Evolutionary conservation across 345 rosid species (phyloP).

Genomic region (Euphorbia lathyris): DNA sequence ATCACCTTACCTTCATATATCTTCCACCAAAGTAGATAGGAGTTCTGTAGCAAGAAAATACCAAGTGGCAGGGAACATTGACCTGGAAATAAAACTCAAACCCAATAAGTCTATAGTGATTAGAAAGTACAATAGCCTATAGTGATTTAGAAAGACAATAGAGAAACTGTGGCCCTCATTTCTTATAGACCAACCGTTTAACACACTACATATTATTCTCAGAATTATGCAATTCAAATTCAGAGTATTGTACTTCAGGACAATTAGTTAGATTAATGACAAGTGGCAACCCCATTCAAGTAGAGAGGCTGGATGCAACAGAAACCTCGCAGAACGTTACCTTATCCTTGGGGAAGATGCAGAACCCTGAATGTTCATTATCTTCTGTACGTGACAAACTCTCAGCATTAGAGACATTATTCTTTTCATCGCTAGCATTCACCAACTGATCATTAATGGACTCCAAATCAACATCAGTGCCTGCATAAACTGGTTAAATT

Average conservation of each 20-base stretch:
- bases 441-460: slow-evolving; percentile 13
- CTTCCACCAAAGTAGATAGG: slow-evolving; percentile 84
- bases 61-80: slow-evolving; percentile 65
- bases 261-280: slow-evolving; percentile 6
- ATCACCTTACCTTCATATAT: slow-evolving; percentile 69
- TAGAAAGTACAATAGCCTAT: neutral
- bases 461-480: slow-evolving; percentile 25
- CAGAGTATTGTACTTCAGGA: slow-evolving; percentile 3
- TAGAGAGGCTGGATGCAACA: neutral
- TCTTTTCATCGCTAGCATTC: slow-evolving; percentile 12
- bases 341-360: slow-evolving; percentile 33
- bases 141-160: neutral
- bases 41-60: slow-evolving; percentile 52
- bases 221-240: slow-evolving; percentile 4
- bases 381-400: slow-evolving; percentile 25
- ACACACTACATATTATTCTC: neutral
- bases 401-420: slow-evolving; percentile 13
- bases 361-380: slow-evolving; percentile 28
- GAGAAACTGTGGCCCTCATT: neutral
- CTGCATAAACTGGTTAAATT: slow-evolving; percentile 17
- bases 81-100: slow-evolving; percentile 37
- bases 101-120: neutral
- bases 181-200: neutral
- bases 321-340: slow-evolving; percentile 27
- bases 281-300: neutral